Base-by-base conservation (phyloP, 768 basidiomycete genomes). In the Trametes maxima region DNA sequence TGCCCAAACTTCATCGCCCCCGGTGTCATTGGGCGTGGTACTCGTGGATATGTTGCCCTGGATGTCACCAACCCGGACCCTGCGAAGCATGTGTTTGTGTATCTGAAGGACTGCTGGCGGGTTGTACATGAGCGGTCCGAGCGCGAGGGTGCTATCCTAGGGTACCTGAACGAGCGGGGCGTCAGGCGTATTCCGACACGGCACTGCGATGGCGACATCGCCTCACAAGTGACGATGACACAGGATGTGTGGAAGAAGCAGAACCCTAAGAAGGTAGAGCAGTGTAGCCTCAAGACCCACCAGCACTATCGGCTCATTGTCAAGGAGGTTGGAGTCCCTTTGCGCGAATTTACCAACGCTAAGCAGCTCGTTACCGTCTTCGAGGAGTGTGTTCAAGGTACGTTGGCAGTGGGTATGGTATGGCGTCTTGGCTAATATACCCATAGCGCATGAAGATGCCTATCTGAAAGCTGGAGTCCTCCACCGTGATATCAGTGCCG, bases 401-500 rank as follows among this genome's bases (percentile, higher is more conserved):
- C 33, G 54, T 39, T 36, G 14, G 10, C 24, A 42, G 17, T 28
- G 22, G 2, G 6, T 33, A 11, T 12, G 16, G 2, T 22, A 17
- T 21, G 21, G 6, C 28, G 8, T 49, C 3, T 16, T 2, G 28
- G 14, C n/a, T 58, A 8, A 19, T 12, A 10, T 19, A 16, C 8
- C 13, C 11, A 5, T 19, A 65, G 64, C 59, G 3, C 64, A 61
- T 19, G 4, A 50, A 12, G 51, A 44, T 1, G 64, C 64, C 10
- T 60, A 50, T 42, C 28, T 33, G 25, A 44, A 48, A 10, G 53
- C 45, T 12, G 14, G 35, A 0, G 17, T 58, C 28, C 17, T 65
- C 0, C 64, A 65, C 19, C 40, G 64, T 5, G 60, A 65, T 24
- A 47, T 65, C 45, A 62, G 64, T 13, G 42, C 28, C 8, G 60